These are phyloP conservation scores for Magnaporthiopsis incrustans DNA, from an alignment of 2,329 filamentous ascomycete species.

Conservation along the genomic window DNA sequence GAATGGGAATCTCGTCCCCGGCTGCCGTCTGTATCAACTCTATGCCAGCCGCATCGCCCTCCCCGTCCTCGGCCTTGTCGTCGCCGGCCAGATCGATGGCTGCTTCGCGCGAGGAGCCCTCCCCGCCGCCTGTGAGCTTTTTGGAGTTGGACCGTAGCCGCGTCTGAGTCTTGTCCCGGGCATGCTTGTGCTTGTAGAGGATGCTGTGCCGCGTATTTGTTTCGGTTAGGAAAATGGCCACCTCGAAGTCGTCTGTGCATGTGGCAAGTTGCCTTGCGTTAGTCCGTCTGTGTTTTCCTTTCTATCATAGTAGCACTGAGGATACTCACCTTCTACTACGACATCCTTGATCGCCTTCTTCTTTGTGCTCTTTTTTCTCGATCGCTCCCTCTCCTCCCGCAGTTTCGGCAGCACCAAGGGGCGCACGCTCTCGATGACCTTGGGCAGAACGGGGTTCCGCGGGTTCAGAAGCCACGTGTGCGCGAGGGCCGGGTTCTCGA, in stretches of 20 bases:
- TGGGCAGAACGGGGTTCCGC: slow-evolving; percentile 66
- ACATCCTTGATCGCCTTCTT: slow-evolving; percentile 84
- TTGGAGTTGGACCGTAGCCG: slow-evolving; percentile 54
- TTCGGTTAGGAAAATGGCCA: slow-evolving; percentile 88
- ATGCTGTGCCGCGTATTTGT: slow-evolving; percentile 78
- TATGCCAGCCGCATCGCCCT: slow-evolving; percentile 16
- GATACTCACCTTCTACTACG: slow-evolving; percentile 59
- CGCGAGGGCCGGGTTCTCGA: slow-evolving; percentile 79
- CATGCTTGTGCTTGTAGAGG: slow-evolving; percentile 76
- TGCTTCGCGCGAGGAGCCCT: slow-evolving; percentile 40
- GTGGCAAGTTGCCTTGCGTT: neutral
- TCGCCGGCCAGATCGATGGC: slow-evolving; percentile 43
- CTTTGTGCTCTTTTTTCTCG: slow-evolving; percentile 57
- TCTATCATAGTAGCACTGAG: neutral
- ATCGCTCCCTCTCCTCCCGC: slow-evolving; percentile 70
- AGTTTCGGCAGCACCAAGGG: slow-evolving; percentile 86
- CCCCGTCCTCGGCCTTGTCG: slow-evolving; percentile 5
- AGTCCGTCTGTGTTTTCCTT: neutral
- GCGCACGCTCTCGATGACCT: slow-evolving; percentile 76
- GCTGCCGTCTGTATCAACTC: slow-evolving; percentile 3
- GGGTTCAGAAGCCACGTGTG: slow-evolving; percentile 78
- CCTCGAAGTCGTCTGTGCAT: slow-evolving; percentile 79
- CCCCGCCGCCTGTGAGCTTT: slow-evolving; percentile 38
- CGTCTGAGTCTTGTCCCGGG: slow-evolving; percentile 48
- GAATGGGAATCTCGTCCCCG: slow-evolving; percentile 17